Conservation (phyloP, 2,329 filamentous ascomycete genomes). For the Stemphylium beticola region DNA sequence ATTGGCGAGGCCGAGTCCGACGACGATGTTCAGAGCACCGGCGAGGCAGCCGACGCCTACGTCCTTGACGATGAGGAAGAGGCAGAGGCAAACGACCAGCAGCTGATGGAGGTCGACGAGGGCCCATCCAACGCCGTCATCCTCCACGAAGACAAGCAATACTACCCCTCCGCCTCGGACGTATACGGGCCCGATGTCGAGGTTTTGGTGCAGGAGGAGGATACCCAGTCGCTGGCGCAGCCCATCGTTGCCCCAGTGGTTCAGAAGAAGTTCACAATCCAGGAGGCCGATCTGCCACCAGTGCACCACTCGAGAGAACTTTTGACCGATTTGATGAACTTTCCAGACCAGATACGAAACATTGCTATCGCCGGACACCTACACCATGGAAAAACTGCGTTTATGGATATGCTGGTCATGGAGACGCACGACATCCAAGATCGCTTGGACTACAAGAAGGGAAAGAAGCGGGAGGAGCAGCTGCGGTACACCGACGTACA, state of each 20-base stretch:
- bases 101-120: constrained; percentile 93
- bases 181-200: constrained; percentile 95
- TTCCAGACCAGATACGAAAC: constrained; percentile 91
- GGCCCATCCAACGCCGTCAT: constrained; percentile 96
- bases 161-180: constrained; percentile 97
- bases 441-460: constrained; percentile 78
- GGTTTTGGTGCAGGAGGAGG: constrained; percentile 94
- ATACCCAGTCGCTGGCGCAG: constrained; percentile 88
- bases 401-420: constrained; percentile 97
- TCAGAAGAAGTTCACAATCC: constrained; percentile 93
- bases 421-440: constrained; percentile 90
- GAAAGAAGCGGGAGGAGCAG: constrained; percentile 84
- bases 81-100: constrained; percentile 66
- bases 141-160: constrained; percentile 98
- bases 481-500: constrained; percentile 94
- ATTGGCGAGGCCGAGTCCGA: constrained; percentile 94
- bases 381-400: constrained; percentile 96
- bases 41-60: constrained; percentile 80
- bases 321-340: constrained; percentile 96
- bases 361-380: constrained; percentile 90
- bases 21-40: constrained; percentile 79
- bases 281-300: constrained; percentile 87
- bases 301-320: constrained; percentile 89
- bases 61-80: constrained; percentile 66
- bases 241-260: constrained; percentile 93